These are phyloP conservation scores for Collybiopsis luxurians DNA, from an alignment of 768 basidiomycete genomes.

Conservation along the genomic window DNA sequence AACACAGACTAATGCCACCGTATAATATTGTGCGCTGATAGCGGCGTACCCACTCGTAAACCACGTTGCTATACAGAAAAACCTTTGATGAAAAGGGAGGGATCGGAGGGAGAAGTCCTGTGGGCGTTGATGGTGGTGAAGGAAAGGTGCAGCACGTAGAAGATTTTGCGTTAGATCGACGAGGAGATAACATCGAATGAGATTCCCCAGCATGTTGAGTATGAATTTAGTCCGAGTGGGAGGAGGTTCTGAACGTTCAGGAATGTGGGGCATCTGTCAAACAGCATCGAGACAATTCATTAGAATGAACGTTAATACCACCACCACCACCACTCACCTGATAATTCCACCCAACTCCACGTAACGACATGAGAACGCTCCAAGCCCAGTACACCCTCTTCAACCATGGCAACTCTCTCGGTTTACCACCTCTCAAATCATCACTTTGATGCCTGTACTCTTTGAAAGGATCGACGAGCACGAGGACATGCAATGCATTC, in stretches of 20 bases:
- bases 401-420: not conserved
- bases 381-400: not conserved
- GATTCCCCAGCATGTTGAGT: not conserved
- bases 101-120: not conserved
- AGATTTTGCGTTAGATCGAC: not conserved
- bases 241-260: not conserved
- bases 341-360: constrained; percentile 2
- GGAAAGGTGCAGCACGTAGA: not conserved
- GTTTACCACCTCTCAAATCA: not conserved
- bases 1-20: not conserved
- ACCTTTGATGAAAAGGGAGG: not conserved
- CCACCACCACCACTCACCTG: not conserved
- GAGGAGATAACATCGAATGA: not conserved
- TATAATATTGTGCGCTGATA: not conserved
- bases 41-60: not conserved
- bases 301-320: too few relatives aligned
- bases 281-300: too few relatives aligned
- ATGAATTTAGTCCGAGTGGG: not conserved
- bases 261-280: too few relatives aligned
- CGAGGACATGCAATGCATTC: not conserved
- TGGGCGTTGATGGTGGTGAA: not conserved
- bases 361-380: not conserved
- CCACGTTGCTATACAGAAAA: not conserved
- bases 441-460: not conserved
- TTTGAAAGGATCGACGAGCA: not conserved